phyloP scores from a whole-genome alignment of 805 yeast species.

The Naumovozyma castellii region DNA sequence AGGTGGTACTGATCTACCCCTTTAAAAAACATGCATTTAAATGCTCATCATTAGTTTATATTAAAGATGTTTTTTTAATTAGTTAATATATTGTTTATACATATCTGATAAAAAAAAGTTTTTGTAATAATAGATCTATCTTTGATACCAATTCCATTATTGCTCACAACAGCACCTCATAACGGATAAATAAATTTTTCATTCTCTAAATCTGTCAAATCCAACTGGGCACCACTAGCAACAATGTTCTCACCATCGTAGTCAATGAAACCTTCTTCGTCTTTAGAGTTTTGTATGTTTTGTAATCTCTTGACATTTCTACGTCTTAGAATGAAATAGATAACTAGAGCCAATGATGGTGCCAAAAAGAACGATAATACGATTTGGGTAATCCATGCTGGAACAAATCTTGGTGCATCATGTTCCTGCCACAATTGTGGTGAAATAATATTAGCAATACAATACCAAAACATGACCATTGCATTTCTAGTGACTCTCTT shows the following conservation, averaged over 20 bases:
- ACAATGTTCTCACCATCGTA: slow-evolving; percentile 24
- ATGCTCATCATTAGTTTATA: no score
- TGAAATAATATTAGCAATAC: slow-evolving; percentile 42
- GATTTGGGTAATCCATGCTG: slow-evolving; percentile 49
- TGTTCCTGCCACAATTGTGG: slow-evolving; percentile 46
- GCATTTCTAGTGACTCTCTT: slow-evolving; percentile 41
- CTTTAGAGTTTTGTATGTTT: slow-evolving; percentile 7
- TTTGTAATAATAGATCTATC: no score
- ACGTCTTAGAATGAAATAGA: slow-evolving; percentile 35
- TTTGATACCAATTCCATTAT: no score
- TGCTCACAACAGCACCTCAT: no score
- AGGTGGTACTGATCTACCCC: no score
- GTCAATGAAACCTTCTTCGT: slow-evolving; percentile 24
- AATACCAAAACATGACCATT: slow-evolving; percentile 36
- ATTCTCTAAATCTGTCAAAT: slow-evolving; percentile 47
- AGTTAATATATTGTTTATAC: no score
- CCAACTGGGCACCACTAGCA: slow-evolving; percentile 34
- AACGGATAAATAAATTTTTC: slow-evolving; percentile 42
- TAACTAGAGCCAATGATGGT: slow-evolving; percentile 36
- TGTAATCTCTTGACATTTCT: slow-evolving; percentile 37
- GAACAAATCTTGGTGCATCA: slow-evolving; percentile 38
- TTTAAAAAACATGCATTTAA: no score
- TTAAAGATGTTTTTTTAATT: no score
- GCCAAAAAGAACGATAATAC: slow-evolving; percentile 41
- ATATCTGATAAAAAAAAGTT: no score